phyloP scores from a whole-genome alignment of 2,329 filamentous ascomycete genomes.

The Niveomyces coronatus region DNA sequence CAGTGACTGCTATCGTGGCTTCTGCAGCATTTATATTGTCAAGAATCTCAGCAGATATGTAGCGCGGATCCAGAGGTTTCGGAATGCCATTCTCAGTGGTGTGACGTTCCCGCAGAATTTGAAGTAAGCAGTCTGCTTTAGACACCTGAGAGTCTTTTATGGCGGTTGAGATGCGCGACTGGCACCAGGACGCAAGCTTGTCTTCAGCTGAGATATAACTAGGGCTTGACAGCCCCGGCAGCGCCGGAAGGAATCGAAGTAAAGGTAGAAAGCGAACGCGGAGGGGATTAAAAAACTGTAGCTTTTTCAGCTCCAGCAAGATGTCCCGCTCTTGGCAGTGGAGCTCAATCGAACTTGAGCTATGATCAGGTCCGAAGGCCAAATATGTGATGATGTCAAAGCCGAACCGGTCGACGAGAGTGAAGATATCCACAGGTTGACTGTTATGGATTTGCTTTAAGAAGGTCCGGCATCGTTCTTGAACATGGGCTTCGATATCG shows the following conservation, averaged over 20 bases:
- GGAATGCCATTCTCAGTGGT: neutral
- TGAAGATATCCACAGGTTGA: slow-evolving; percentile 5
- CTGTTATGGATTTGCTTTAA: neutral
- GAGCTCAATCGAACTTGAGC: slow-evolving; percentile 1
- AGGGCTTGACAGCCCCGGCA: neutral
- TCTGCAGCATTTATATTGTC: slow-evolving; percentile 10
- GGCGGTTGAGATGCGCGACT: slow-evolving; percentile 2
- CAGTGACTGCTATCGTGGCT: slow-evolving; percentile 8
- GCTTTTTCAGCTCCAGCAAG: slow-evolving; percentile 4
- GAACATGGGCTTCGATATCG: slow-evolving; percentile 6
- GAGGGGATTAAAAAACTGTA: slow-evolving; percentile 5
- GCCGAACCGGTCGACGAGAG: slow-evolving; percentile 7
- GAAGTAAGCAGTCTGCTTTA: neutral
- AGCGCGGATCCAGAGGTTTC: slow-evolving; percentile 1
- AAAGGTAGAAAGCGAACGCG: slow-evolving; percentile 1
- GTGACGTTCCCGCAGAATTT: neutral
- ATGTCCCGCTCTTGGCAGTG: slow-evolving; percentile 7
- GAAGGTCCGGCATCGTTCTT: slow-evolving; percentile 2
- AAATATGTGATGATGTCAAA: slow-evolving; percentile 9
- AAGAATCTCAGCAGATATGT: slow-evolving; percentile 8
- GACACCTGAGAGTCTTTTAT: neutral
- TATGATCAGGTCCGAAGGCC: slow-evolving; percentile 1
- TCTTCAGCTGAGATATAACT: slow-evolving; percentile 7
- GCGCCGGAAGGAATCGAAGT: neutral
- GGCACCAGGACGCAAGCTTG: slow-evolving; percentile 6